These are phyloP conservation scores for Amaranthus cruentus DNA, from an alignment of 148 eudicot genomes.

Conservation along the genomic window DNA sequence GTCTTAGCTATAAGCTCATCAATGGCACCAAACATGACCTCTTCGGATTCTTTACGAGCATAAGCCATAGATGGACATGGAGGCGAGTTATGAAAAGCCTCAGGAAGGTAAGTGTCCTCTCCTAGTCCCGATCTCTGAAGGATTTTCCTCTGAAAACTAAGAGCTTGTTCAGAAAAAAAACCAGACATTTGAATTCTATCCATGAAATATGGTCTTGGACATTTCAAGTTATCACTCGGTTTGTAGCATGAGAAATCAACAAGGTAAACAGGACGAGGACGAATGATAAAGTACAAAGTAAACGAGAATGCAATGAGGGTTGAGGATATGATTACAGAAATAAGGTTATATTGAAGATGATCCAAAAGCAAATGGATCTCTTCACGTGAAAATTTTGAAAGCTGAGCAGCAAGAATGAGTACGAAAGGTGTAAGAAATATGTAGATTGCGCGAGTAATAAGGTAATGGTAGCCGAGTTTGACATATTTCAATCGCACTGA, in stretches of 20 bases:
- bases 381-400: slow-evolving; percentile 55
- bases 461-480: slow-evolving; percentile 72
- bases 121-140: no score
- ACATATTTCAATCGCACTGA: slow-evolving; percentile 68
- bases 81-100: no score
- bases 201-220: slow-evolving; percentile 56
- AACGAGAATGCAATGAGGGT: slow-evolving; percentile 61
- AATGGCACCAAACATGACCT: no score
- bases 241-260: slow-evolving; percentile 68
- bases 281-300: slow-evolving; percentile 61
- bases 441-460: slow-evolving; percentile 69
- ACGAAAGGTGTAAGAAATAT: slow-evolving; percentile 54
- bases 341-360: slow-evolving; percentile 59
- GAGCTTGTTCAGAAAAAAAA: slow-evolving; percentile 23
- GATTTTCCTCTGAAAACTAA: no score
- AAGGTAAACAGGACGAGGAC: slow-evolving; percentile 68
- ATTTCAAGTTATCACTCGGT: slow-evolving; percentile 44
- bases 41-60: no score
- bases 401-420: slow-evolving; percentile 50
- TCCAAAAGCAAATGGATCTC: slow-evolving; percentile 57
- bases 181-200: slow-evolving; percentile 43
- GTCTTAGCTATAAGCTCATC: no score
- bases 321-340: slow-evolving; percentile 58
- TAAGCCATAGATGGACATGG: no score
- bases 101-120: no score